Evolutionary conservation across 257 asterid genomes (phyloP).

Genomic region (Thymus mandschuricus): DNA sequence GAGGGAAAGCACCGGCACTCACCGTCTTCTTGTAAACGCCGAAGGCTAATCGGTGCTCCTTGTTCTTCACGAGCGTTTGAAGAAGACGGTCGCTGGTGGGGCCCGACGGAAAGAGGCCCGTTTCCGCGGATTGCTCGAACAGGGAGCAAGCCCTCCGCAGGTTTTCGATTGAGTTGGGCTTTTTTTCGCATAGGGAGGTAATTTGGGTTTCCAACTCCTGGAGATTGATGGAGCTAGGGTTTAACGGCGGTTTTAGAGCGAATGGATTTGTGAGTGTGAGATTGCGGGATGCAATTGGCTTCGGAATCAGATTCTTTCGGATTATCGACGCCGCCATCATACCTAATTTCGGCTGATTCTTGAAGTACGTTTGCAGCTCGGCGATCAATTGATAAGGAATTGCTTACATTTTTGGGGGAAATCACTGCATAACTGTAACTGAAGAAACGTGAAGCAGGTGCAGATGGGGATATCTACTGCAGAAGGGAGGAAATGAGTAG

Average conservation of each 20-base stretch:
- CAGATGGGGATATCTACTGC: no score
- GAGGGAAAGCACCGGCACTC: conserved; percentile 36
- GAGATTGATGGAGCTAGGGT: conserved; percentile 19
- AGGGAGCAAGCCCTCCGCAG: conserved; percentile 36
- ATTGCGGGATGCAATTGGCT: conserved; percentile 27
- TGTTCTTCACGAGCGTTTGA: conserved; percentile 58
- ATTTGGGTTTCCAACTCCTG: conserved; percentile 48
- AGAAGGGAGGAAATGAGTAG: no score
- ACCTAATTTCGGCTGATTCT: neutral
- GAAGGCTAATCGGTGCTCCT: conserved; percentile 50
- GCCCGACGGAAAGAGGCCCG: conserved; percentile 51
- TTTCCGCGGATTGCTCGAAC: conserved; percentile 47
- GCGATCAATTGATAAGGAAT: neutral
- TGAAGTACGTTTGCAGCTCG: neutral
- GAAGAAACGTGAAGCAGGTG: no score
- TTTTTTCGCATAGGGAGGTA: conserved; percentile 41
- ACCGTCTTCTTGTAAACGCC: conserved; percentile 48
- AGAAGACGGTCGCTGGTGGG: conserved; percentile 45
- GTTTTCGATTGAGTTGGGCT: conserved; percentile 39
- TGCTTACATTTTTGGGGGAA: no score
- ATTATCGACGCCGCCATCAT: conserved; percentile 32
- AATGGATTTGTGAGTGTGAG: conserved; percentile 21
- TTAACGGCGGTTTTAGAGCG: conserved; percentile 26
- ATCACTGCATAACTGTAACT: no score
- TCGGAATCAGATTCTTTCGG: conserved; percentile 32